phyloP scores from a whole-genome alignment of 2,329 filamentous ascomycete species.

The Thelonectria discophora region DNA sequence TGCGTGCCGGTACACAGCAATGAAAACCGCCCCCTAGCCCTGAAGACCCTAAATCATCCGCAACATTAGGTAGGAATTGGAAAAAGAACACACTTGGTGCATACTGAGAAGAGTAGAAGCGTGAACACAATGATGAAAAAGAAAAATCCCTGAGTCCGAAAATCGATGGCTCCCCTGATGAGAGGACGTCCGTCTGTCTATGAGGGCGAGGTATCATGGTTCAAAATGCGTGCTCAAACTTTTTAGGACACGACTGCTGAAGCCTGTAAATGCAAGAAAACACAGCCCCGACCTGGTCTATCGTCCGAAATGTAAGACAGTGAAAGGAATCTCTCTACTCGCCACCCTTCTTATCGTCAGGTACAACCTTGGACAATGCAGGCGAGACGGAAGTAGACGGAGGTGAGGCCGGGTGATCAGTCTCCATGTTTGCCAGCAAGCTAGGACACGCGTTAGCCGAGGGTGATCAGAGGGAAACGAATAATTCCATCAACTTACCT shows the following conservation, averaged over 20 bases:
- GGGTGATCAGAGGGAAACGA: neutral
- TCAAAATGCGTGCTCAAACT: conserved; percentile 57
- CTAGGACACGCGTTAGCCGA: conserved; percentile 45
- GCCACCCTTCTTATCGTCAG: conserved; percentile 65
- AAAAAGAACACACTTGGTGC: conserved; percentile 37
- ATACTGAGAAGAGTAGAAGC: conserved; percentile 37
- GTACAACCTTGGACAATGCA: conserved; percentile 68
- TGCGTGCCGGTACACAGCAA: conserved; percentile 30
- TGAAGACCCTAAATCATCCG: conserved; percentile 38
- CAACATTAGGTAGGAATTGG: conserved; percentile 44
- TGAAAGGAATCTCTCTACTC: conserved; percentile 50
- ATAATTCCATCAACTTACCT: conserved; percentile 69
- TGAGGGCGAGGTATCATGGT: conserved; percentile 61
- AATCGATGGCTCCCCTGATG: conserved; percentile 44
- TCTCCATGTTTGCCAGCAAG: conserved; percentile 68
- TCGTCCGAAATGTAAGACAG: conserved; percentile 59
- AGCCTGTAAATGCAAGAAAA: conserved; percentile 60
- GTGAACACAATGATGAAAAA: conserved; percentile 45
- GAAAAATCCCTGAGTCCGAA: conserved; percentile 42
- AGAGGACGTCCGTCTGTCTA: conserved; percentile 54
- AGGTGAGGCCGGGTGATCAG: conserved; percentile 72
- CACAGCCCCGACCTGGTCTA: conserved; percentile 59
- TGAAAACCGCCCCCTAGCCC: conserved; percentile 26
- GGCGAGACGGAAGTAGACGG: conserved; percentile 74
- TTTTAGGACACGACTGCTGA: conserved; percentile 56